These are phyloP conservation scores for Asterella californica DNA, from an alignment of 225 moss, liverwort and hornwort species.

Conservation along the genomic window DNA sequence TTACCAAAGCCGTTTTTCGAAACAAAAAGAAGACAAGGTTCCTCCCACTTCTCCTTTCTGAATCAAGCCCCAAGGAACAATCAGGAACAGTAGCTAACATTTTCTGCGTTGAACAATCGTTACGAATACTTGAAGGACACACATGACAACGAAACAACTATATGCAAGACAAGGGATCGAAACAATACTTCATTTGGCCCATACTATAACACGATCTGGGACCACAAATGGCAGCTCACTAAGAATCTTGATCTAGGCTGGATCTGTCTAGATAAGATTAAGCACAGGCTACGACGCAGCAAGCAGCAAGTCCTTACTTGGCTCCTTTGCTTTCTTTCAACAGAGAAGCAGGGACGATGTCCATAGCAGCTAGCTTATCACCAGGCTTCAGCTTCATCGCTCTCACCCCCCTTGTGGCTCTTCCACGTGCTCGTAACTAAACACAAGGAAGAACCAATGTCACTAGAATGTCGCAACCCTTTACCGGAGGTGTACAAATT, in stretches of 20 bases:
- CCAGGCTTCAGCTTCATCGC: conserved; percentile 77
- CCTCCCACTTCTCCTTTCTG: conserved; percentile 44
- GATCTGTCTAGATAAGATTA: neutral
- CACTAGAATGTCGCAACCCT: neutral
- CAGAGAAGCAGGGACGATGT: conserved; percentile 78
- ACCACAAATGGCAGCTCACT: neutral
- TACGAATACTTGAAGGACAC: neutral
- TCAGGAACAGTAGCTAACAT: neutral
- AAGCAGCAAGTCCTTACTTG: conserved; percentile 35
- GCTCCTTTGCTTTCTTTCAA: conserved; percentile 35
- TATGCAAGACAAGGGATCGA: neutral
- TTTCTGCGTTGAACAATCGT: neutral
- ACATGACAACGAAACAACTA: neutral
- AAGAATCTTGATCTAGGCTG: neutral
- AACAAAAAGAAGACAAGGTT: conserved; percentile 83
- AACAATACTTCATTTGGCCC: neutral
- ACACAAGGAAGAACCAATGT: neutral
- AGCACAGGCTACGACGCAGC: neutral
- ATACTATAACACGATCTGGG: neutral
- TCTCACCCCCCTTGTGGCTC: conserved; percentile 90
- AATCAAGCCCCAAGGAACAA: conserved; percentile 1
- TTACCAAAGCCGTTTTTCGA: conserved; percentile 88
- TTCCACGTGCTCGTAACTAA: conserved; percentile 80
- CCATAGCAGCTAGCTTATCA: conserved; percentile 90
- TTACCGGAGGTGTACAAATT: neutral